phyloP scores from a whole-genome alignment of 2,329 filamentous ascomycete species.

The Allantophomopsis cytisporea region DNA sequence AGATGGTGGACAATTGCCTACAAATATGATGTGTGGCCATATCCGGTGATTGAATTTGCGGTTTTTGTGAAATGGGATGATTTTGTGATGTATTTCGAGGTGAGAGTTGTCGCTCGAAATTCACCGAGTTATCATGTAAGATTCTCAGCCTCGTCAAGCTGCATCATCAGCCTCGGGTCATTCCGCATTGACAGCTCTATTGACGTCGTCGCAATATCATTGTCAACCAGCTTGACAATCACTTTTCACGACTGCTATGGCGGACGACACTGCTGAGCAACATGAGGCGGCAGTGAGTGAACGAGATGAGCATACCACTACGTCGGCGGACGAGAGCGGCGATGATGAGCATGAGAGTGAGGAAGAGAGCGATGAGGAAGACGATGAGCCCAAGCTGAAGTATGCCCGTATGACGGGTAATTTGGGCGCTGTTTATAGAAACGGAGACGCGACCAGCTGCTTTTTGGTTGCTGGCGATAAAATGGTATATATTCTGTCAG shows the following conservation, averaged over 20 bases:
- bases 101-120: too few relatives aligned
- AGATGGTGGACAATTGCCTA: not conserved
- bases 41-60: too few relatives aligned
- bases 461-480: constrained; percentile 91
- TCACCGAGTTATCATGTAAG: too few relatives aligned
- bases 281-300: constrained; percentile 11
- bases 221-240: not conserved
- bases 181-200: constrained; percentile 6
- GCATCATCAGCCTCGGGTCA: too few relatives aligned
- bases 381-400: constrained; percentile 90
- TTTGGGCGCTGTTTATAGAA: constrained; percentile 72
- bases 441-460: constrained; percentile 86
- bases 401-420: constrained; percentile 78
- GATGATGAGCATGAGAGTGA: constrained; percentile 28
- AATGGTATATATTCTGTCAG: constrained; percentile 48
- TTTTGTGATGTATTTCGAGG: too few relatives aligned
- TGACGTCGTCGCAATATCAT: constrained; percentile 9
- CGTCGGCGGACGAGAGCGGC: constrained; percentile 6
- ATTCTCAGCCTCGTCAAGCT: too few relatives aligned
- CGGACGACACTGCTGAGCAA: constrained; percentile 14
- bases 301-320: constrained; percentile 8
- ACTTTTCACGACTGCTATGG: constrained; percentile 12
- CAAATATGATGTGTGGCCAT: too few relatives aligned
- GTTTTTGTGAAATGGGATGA: too few relatives aligned
- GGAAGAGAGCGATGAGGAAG: constrained; percentile 65